Base-by-base conservation (phyloP, 2,329 filamentous ascomycete genomes). In the Parastagonospora nodorum region DNA sequence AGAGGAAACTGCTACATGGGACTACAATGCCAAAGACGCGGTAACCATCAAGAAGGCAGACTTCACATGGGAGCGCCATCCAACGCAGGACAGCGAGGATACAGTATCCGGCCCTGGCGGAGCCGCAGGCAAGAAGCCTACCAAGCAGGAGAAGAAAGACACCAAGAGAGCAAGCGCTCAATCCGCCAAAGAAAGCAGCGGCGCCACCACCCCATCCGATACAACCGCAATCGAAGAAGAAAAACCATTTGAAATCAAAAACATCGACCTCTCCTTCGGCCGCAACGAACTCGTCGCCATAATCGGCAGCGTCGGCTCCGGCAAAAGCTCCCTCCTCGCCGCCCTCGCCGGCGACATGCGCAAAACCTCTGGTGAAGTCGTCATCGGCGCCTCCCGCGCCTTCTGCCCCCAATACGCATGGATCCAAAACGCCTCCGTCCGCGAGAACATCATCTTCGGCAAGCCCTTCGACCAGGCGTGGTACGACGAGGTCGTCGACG, bases 401-500 rank as follows among this genome's bases (percentile, higher is more conserved):
- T 97, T 96, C 65, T 97, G 94, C 60, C 93, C 93, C 0, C 93
- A 99, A 69, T 96, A 96, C 67, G 90, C 94, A 0, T 99, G 94
- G 94, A 96, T 99, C 42, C 93, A 97, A 69, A 97, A 97, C 66
- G 82, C 91, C 0, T 90, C 88, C 0, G 83, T 97, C 3, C 86
- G 85, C 55, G 85, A 96, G 30, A 99, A 99, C 66, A 96, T 99
- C 51, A 75, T 91, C 0, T 97, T 97, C 66, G 93, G 93, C 9
- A 93, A 91, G 80, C 78, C 82, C 70, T 84, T 61, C 53, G 81
- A 96, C 45, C 81, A 81, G 50, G 76, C 78, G 2, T 96, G 93
- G 92, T 96, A 96, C 67, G 82, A 88, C 38, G 77, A 88, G 44
- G 92, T 96, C n/a, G 81, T 96, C 29, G 83, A 88, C 69, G 90